Conservation (phyloP, 2,329 filamentous ascomycete genomes). For the Colletotrichum plurivorum region DNA sequence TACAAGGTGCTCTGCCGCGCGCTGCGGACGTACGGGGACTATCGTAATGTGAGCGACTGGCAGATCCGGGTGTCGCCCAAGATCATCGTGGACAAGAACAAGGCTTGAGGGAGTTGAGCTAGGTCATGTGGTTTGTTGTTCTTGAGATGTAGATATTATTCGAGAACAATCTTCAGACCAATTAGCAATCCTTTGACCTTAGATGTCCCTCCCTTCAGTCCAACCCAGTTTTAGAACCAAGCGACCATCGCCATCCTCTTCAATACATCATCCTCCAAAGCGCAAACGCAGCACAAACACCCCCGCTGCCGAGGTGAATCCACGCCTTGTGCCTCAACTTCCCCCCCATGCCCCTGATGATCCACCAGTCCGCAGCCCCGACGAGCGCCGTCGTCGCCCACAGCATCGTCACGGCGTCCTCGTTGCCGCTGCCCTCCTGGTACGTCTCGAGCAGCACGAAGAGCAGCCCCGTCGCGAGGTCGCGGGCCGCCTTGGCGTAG, state of each 20-base stretch:
- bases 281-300: constrained; percentile 5
- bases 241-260: neutral
- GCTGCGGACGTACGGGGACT: constrained; percentile 65
- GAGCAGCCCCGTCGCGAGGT: constrained; percentile 21
- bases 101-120: constrained; percentile 12
- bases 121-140: neutral
- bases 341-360: constrained; percentile 6
- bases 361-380: constrained; percentile 30
- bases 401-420: constrained; percentile 36
- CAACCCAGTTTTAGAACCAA: too few relatives aligned
- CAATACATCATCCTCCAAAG: constrained; percentile 27
- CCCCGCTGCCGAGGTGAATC: constrained; percentile 13
- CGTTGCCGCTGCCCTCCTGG: constrained; percentile 38
- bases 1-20: constrained; percentile 55
- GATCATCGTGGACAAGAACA: constrained; percentile 54
- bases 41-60: constrained; percentile 59
- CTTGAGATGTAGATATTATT: neutral
- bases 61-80: constrained; percentile 57
- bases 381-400: constrained; percentile 22
- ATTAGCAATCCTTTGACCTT: too few relatives aligned
- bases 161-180: too few relatives aligned
- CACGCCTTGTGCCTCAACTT: neutral
- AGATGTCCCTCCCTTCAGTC: too few relatives aligned
- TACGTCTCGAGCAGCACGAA: constrained; percentile 38
- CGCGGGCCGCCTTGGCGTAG: constrained; percentile 30